Evolutionary conservation across 2,329 filamentous ascomycete species (phyloP), one percentile per base, ranked within the genome.

Genomic region (Aspergillus sp.): DNA sequence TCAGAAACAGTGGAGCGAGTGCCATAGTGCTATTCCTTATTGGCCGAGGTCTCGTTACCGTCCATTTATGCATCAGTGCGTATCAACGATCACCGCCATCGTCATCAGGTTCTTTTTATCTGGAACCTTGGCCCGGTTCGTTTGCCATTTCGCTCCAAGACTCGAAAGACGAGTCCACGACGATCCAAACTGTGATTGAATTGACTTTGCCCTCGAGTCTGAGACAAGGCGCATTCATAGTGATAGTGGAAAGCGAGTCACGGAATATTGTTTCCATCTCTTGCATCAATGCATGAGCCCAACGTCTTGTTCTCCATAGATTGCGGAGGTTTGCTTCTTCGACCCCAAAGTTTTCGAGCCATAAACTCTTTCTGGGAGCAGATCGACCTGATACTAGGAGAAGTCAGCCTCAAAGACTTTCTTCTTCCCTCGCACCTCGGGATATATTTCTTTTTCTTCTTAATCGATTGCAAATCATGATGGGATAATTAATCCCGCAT

Each of bases 341-440:
- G 25, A 22, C 31, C 22, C 25, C 8, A 7, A 48, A 13, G 19
- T 23, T 25, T 8, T n/a, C 6, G 7, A 23, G 17, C 30, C 30
- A 47, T 25, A 19, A 47, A 47, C 19, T 28, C 15, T 50, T 52
- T 31, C 47, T 52, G 57, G 54, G 43, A 60, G 51, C 53, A 41
- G 41, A 61, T 57, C 47, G 52, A 7, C 54, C 22, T 8, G 9
- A 41, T 41, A 28, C 25, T 7, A 47, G 17, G 17, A 23, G 19
- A 51, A 56, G 54, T 54, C 54, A 57, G 54, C 54, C 54, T 61
- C 59, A 61, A 46, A 46, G 54, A 22, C 54, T 57, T 30, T 8
- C 30, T 54, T 19, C 23, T 19, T 50, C 25, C 15, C 22, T 43
- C 25, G 25, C 31, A 25, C 43, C 28, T 47, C 56, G 22, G 23